Conservation (phyloP, 1,284 basidiomycete species). For the Cystobasidium sp. region DNA sequence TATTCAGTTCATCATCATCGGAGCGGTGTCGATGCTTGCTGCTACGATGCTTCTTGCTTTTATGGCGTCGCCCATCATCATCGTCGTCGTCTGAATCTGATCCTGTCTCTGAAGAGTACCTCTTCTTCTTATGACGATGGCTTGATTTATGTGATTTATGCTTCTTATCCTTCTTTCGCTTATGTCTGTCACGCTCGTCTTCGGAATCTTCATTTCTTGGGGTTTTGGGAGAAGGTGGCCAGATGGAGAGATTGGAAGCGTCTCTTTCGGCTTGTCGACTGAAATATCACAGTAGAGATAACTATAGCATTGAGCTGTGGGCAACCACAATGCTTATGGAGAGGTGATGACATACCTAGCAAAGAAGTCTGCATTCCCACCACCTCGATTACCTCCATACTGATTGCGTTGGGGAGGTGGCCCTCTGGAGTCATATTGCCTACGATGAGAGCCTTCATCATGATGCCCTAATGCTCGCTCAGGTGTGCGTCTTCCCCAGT, state of each 20-base stretch:
- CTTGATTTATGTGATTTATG: slow-evolving; percentile 33
- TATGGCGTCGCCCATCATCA: slow-evolving; percentile 34
- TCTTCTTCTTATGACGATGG: slow-evolving; percentile 31
- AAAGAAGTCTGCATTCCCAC: slow-evolving; percentile 48
- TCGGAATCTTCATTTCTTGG: slow-evolving; percentile 57
- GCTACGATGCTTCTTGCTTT: slow-evolving; percentile 32
- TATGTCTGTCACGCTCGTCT: slow-evolving; percentile 30
- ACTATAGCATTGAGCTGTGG: not conserved
- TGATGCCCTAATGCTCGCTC: slow-evolving; percentile 34
- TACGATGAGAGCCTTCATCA: slow-evolving; percentile 19
- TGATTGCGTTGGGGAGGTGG: slow-evolving; percentile 8
- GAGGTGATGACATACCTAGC: slow-evolving; percentile 45
- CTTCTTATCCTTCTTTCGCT: slow-evolving; percentile 44
- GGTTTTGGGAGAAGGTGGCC: slow-evolving; percentile 80
- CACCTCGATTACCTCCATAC: slow-evolving; percentile 24
- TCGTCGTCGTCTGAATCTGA: slow-evolving; percentile 40
- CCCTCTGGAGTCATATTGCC: slow-evolving; percentile 20
- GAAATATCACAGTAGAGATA: slow-evolving; percentile 3
- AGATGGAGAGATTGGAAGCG: slow-evolving; percentile 68
- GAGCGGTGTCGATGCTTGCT: slow-evolving; percentile 23
- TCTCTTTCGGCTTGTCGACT: slow-evolving; percentile 79
- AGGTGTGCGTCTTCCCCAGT: slow-evolving; percentile 35
- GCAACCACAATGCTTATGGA: not conserved
- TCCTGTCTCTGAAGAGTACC: slow-evolving; percentile 36
- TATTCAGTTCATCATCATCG: slow-evolving; percentile 54